Base-by-base conservation (phyloP, 257 asterid genomes). In the Oldenlandia corymbosa region DNA sequence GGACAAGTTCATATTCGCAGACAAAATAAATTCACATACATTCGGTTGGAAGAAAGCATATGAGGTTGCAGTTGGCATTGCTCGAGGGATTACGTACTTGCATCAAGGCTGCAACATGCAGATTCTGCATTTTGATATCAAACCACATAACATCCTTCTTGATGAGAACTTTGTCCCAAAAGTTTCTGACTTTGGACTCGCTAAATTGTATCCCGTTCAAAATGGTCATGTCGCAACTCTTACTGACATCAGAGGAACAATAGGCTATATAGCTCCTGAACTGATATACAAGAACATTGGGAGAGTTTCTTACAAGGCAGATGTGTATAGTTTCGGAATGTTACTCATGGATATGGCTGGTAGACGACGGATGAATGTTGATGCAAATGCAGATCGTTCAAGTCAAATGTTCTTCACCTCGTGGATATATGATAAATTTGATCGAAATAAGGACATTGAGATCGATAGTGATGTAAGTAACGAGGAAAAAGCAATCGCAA, bases 261-360 rank as follows among this genome's bases (percentile, higher is more conserved):
- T 53, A 27, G 58, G 58, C 4, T 27, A 53, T 37, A 53, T 53
- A 26, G 58, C 58, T 26, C 58, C 58, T 53, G 58, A 53, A 53
- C 10, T 53, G 23, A 53, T 53, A 18, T 53, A 27, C 37, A 26
- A 53, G 37, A 53, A 53, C 0, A 53, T 53, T 5, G 58, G 58
- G 3, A 53, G 58, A 13, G 58, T 53, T 3, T 53, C 79, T 0
- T 13, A 54, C 28, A 75, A 75, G 39, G 60, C 64, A 1, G 75
- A 66, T 70, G 72, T 75, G 12, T 75, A 75, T 13, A 75, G 56
- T 47, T 75, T 60, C 23, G 79, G 79, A 11, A 67, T 60, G 73
- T 5, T 70, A 12, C 34, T 75, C 23, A 45, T 70, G 52, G 73
- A 49, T 32, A 75, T 75, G 52, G 69, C 63, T 30, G 65, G 71